phyloP scores from a whole-genome alignment of 306 rosid genomes.

The Fragaria vesca region DNA sequence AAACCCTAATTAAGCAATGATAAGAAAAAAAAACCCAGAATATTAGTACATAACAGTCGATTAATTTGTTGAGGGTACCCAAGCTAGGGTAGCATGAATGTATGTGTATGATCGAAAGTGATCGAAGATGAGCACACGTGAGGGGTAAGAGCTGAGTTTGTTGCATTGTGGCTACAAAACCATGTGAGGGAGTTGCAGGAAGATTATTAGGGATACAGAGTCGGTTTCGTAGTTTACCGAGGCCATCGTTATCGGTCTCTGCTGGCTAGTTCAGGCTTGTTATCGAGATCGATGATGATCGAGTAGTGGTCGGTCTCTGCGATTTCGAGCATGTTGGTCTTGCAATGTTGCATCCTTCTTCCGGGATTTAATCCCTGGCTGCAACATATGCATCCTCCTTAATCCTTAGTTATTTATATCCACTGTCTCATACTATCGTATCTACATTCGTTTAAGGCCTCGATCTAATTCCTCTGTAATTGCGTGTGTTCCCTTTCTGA shows the following conservation, averaged over 20 bases:
- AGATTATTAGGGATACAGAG: slow-evolving; percentile 18
- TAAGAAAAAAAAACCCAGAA: background rate
- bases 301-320: background rate
- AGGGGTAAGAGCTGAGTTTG: slow-evolving; percentile 25
- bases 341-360: background rate
- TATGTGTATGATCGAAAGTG: background rate
- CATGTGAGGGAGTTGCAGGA: slow-evolving; percentile 44
- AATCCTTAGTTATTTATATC: background rate
- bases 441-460: background rate
- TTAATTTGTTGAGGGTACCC: background rate
- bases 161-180: slow-evolving; percentile 35
- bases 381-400: background rate
- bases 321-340: slow-evolving; percentile 17
- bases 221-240: slow-evolving; percentile 32
- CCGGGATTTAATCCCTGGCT: background rate
- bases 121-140: slow-evolving; percentile 37
- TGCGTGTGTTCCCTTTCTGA: slow-evolving; percentile 33
- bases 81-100: background rate
- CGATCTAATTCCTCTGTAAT: background rate
- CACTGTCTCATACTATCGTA: background rate
- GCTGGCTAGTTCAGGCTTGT: background rate
- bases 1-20: no score
- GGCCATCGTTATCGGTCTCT: slow-evolving; percentile 37
- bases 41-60: background rate
- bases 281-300: background rate